These are phyloP conservation scores for Lachancea dasiensis DNA, from an alignment of 805 yeast genomes.

Conservation along the genomic window DNA sequence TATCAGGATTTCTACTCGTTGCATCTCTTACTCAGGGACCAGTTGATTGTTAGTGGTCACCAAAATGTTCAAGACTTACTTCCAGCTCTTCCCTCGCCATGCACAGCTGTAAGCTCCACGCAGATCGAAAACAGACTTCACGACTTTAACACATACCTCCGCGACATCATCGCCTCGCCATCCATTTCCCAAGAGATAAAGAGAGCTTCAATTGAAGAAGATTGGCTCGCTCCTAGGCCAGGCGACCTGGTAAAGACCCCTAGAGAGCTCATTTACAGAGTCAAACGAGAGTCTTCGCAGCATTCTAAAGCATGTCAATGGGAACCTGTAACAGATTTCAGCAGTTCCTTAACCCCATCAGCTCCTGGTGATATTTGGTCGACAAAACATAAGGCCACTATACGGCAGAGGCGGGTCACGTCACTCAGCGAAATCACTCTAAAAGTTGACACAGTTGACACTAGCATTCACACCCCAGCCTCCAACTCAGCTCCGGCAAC, in stretches of 20 bases:
- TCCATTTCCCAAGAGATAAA: constrained; percentile 5
- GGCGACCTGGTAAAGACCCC: constrained; percentile 11
- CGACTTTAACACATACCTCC: constrained; percentile 9
- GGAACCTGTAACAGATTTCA: not conserved
- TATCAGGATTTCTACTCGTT: constrained; percentile 22
- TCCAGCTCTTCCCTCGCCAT: constrained; percentile 11
- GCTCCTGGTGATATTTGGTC: not conserved
- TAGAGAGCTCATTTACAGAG: constrained; percentile 8
- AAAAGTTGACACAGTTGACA: not conserved
- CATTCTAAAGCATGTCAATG: not conserved
- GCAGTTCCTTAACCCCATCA: not conserved
- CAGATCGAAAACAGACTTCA: constrained; percentile 2
- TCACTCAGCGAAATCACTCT: not conserved
- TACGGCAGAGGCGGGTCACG: not conserved
- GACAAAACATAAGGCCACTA: not conserved
- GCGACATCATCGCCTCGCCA: constrained; percentile 3
- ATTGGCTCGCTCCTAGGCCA: constrained; percentile 9
- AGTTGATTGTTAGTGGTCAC: not conserved
- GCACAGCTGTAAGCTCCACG: not conserved
- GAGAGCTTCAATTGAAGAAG: constrained; percentile 3
- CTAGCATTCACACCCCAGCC: no score
- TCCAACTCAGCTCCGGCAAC: constrained; percentile 7
- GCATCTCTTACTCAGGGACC: constrained; percentile 15
- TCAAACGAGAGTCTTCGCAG: not conserved
- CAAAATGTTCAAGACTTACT: not conserved